phyloP scores from a whole-genome alignment of 164 flowering plant species.

The Tetrastigma voinierianum region DNA sequence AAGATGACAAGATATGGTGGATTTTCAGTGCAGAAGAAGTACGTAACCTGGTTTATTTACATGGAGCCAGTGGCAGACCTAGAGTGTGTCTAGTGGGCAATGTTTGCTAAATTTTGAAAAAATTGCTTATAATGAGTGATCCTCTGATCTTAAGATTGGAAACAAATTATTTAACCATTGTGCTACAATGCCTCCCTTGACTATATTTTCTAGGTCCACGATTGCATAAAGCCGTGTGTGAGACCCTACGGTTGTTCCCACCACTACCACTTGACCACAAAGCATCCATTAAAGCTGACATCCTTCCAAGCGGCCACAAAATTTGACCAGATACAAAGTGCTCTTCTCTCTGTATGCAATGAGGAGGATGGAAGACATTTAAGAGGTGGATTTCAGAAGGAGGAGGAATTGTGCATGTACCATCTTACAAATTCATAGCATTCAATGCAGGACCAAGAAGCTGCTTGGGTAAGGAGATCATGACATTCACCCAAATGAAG shows the following conservation, averaged over 20 bases:
- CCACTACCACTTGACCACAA: constrained; percentile 35
- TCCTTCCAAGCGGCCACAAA: constrained; percentile 44
- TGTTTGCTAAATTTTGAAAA: constrained; percentile 7
- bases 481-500: constrained; percentile 24
- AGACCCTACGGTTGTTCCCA: constrained; percentile 37
- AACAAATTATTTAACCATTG: too few species aligned
- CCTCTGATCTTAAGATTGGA: not conserved
- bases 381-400: constrained; percentile 55
- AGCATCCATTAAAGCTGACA: constrained; percentile 16
- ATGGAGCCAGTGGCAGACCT: too few species aligned
- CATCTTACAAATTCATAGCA: too few species aligned
- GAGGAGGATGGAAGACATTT: too few species aligned
- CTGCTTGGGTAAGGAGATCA: constrained; percentile 29
- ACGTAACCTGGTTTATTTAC: constrained; percentile 43
- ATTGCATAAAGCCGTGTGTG: constrained; percentile 43
- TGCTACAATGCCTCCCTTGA: too few species aligned
- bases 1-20: too few species aligned
- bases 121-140: constrained; percentile 37
- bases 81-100: too few species aligned
- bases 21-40: too few species aligned
- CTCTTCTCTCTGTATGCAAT: too few species aligned
- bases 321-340: constrained; percentile 15
- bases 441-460: constrained; percentile 36
- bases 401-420: constrained; percentile 32
- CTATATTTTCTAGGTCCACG: constrained; percentile 7